phyloP scores from a whole-genome alignment of 1,284 basidiomycete species.

The Pterula multifida region DNA sequence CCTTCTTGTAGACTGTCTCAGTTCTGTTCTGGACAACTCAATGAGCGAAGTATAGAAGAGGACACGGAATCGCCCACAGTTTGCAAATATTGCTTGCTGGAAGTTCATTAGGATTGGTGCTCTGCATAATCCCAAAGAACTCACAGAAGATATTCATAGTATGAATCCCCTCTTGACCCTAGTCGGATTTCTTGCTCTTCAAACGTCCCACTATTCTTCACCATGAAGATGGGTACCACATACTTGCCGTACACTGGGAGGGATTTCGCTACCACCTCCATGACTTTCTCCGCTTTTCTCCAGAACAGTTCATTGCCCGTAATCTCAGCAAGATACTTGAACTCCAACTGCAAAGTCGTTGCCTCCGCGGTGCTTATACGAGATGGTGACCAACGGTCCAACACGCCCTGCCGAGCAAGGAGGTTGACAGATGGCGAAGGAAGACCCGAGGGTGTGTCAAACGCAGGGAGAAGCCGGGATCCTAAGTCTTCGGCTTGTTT shows the following conservation, averaged over 20 bases:
- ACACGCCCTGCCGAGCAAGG: conserved; percentile 25
- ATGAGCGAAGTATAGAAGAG: not conserved
- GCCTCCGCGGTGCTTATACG: conserved; percentile 56
- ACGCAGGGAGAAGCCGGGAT: conserved; percentile 9
- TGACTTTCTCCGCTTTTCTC: conserved; percentile 50
- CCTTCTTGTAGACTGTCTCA: conserved; percentile 60
- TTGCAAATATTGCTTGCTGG: conserved; percentile 62
- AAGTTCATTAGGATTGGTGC: conserved; percentile 1
- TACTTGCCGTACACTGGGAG: conserved; percentile 71
- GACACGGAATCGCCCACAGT: conserved; percentile 32
- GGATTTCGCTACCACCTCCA: conserved; percentile 43
- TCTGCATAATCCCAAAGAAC: conserved; percentile 12
- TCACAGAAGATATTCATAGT: conserved; percentile 79
- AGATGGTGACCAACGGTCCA: conserved; percentile 40
- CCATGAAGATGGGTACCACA: conserved; percentile 18
- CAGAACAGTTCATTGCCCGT: conserved; percentile 55
- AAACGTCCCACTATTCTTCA: conserved; percentile 52
- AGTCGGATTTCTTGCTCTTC: conserved; percentile 69
- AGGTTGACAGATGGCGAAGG: conserved; percentile 10
- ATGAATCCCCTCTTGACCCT: conserved; percentile 82
- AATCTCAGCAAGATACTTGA: conserved; percentile 57
- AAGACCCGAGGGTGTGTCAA: conserved; percentile 10
- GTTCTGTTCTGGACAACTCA: conserved; percentile 38
- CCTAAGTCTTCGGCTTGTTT: conserved; percentile 10
- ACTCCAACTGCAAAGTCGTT: conserved; percentile 53